Percentiles rank a stretch among this genome's conserved stretches.
These are phyloP conservation scores for Galerina sulciceps DNA, from an alignment of 768 basidiomycete genomes.

Conservation along the genomic window DNA sequence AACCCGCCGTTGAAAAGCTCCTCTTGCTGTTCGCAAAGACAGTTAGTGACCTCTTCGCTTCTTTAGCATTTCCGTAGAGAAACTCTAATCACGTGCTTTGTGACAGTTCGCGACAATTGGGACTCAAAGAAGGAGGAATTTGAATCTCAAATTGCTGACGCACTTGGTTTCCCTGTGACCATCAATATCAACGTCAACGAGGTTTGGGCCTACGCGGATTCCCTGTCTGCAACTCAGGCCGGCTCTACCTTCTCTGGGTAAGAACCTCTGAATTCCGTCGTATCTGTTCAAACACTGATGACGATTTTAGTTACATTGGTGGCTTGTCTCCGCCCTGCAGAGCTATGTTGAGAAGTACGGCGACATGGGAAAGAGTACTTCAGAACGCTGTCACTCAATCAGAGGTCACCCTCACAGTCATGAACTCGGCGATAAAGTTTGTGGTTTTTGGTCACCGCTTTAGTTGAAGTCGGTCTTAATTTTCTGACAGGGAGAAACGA, in stretches of 20 bases:
- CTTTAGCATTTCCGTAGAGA: not conserved
- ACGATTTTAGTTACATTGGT: slow-evolving; percentile 37
- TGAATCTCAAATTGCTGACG: slow-evolving; percentile 33
- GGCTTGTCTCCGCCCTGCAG: slow-evolving; percentile 37
- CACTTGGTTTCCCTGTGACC: slow-evolving; percentile 30
- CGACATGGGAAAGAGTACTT: slow-evolving; percentile 40
- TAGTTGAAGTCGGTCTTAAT: not conserved
- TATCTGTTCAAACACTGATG: not conserved
- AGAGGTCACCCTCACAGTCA: slow-evolving; percentile 37
- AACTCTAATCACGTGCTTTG: not conserved
- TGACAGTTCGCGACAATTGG: slow-evolving; percentile 42
- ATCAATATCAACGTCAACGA: slow-evolving; percentile 40
- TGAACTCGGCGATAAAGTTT: slow-evolving; percentile 31
- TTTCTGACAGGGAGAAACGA: slow-evolving; percentile 29
- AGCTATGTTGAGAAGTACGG: slow-evolving; percentile 33
- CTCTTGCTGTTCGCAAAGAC: slow-evolving; percentile 40
- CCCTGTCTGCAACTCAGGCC: slow-evolving; percentile 22
- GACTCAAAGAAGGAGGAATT: slow-evolving; percentile 37
- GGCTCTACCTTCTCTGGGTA: slow-evolving; percentile 31
- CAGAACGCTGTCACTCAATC: slow-evolving; percentile 39
- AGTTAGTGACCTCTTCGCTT: slow-evolving; percentile 23
- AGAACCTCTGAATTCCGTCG: not conserved
- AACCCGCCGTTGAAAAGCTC: slow-evolving; percentile 38
- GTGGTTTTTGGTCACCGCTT: not conserved
- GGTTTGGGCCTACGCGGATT: slow-evolving; percentile 37